Conservation (phyloP, 208 protist genomes). For the Crithidia sp. region DNA sequence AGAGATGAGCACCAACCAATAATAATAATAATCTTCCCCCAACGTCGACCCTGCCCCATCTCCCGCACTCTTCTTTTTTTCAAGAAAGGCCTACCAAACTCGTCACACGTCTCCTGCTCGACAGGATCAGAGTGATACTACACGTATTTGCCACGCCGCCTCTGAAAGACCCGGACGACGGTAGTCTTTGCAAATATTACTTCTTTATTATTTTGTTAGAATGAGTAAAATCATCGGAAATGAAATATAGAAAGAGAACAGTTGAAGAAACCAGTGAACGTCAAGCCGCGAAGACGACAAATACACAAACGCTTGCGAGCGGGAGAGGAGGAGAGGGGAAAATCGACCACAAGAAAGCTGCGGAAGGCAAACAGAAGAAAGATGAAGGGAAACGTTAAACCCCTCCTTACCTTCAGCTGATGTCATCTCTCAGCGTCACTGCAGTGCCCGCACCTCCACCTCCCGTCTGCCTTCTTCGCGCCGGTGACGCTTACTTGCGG, state of each 20-base stretch:
- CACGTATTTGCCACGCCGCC: too few species aligned
- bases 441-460: not conserved
- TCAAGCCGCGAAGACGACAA: not conserved
- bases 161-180: too few species aligned
- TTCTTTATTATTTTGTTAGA: not conserved
- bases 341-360: not conserved
- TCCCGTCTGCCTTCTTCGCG: not conserved
- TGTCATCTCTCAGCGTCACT: not conserved
- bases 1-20: too few species aligned
- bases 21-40: too few species aligned
- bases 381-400: not conserved
- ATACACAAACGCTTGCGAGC: not conserved
- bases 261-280: not conserved
- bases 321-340: not conserved
- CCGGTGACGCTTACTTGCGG: constrained; percentile 43
- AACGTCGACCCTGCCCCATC: too few species aligned
- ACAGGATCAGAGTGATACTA: too few species aligned
- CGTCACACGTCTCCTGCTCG: too few species aligned
- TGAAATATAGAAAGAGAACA: not conserved
- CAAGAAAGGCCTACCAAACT: too few species aligned
- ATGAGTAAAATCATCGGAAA: not conserved
- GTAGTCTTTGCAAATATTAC: too few species aligned
- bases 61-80: too few species aligned
- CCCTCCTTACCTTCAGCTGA: not conserved
- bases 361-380: not conserved